Evolutionary conservation across 75 land plant genomes (phyloP).

Genomic region (Selaginella tamariscina): DNA sequence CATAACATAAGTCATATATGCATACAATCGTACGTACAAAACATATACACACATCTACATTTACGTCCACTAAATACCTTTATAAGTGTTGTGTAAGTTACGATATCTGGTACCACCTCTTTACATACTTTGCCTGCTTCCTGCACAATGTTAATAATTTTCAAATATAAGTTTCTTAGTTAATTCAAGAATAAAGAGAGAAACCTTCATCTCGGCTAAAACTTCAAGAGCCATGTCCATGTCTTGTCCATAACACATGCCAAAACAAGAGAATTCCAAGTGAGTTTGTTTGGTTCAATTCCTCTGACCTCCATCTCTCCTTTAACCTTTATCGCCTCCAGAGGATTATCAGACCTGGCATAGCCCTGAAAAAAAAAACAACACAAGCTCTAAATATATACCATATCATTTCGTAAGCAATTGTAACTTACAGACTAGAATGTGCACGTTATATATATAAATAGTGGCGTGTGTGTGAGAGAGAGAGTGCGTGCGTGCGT

Average conservation of each 20-base stretch:
- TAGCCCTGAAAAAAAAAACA: constrained; percentile 40
- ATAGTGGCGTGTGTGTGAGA: no score
- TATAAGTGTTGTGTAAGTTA: constrained; percentile 63
- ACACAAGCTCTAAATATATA: background rate
- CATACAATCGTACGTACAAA: background rate
- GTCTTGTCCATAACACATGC: constrained; percentile 53
- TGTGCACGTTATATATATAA: no score
- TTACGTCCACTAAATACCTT: constrained; percentile 38
- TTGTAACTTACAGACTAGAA: no score
- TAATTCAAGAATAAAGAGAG: constrained; percentile 13
- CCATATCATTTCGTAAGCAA: background rate
- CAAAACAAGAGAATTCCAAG: constrained; percentile 50
- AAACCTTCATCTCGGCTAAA: constrained; percentile 63
- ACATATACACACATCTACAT: background rate
- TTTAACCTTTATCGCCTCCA: constrained; percentile 37
- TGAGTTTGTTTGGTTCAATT: constrained; percentile 45
- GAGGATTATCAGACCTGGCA: constrained; percentile 45
- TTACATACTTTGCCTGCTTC: constrained; percentile 31
- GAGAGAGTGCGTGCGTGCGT: no score
- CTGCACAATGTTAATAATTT: constrained; percentile 23
- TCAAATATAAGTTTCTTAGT: no score
- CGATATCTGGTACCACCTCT: constrained; percentile 45
- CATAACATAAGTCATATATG: background rate
- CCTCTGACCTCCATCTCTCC: constrained; percentile 49
- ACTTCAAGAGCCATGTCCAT: constrained; percentile 36